Conservation (phyloP, 2,329 filamentous ascomycete genomes). For the Xylaria sp. region DNA sequence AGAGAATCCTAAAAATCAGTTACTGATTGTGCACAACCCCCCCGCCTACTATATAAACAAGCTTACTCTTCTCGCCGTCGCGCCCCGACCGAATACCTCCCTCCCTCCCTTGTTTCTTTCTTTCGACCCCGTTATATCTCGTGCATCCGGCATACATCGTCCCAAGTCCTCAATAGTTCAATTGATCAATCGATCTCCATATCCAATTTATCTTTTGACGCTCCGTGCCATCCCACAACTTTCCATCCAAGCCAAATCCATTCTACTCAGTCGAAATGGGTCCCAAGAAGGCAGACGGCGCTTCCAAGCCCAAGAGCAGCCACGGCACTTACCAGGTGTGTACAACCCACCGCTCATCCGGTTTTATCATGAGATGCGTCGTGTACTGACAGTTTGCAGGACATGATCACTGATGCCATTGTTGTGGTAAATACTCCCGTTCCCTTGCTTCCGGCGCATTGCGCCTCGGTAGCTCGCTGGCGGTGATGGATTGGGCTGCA, state of each 20-base stretch:
- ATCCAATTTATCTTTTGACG: slow-evolving; percentile 19
- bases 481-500: slow-evolving; percentile 31
- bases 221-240: slow-evolving; percentile 23
- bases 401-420: slow-evolving; percentile 67
- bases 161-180: slow-evolving; percentile 31
- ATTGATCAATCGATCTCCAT: slow-evolving; percentile 31
- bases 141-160: slow-evolving; percentile 15
- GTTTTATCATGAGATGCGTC: slow-evolving; percentile 22
- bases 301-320: slow-evolving; percentile 54
- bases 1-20: slow-evolving; percentile 32
- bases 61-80: slow-evolving; percentile 57
- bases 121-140: slow-evolving; percentile 33
- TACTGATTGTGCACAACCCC: slow-evolving; percentile 60
- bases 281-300: slow-evolving; percentile 59
- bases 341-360: slow-evolving; percentile 22
- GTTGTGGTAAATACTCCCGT: slow-evolving; percentile 55
- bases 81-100: slow-evolving; percentile 44
- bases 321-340: slow-evolving; percentile 64
- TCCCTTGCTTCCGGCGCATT: slow-evolving; percentile 44
- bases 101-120: slow-evolving; percentile 45
- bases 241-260: slow-evolving; percentile 15
- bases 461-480: slow-evolving; percentile 15
- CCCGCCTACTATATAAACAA: slow-evolving; percentile 64
- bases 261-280: slow-evolving; percentile 57
- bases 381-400: slow-evolving; percentile 48